Evolutionary conservation across 495 filamentous ascomycete species (phyloP), one percentile per base, ranked within the genome.

Genomic region (Aspergillus asperescens): DNA sequence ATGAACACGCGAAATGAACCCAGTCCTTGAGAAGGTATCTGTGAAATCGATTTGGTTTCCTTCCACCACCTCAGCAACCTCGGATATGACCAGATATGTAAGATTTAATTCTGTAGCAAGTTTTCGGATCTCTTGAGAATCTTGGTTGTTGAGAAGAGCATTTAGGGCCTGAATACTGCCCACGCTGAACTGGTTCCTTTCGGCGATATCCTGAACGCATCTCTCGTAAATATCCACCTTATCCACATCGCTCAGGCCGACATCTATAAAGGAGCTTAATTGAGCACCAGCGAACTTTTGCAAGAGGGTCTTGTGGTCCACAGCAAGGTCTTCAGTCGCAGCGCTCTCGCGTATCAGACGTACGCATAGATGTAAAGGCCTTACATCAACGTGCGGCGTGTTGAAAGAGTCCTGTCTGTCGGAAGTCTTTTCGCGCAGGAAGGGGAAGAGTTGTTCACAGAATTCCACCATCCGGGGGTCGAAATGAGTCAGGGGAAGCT

Each of bases 101-200:
- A 84, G 49, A 54, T 78, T 74, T 34, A 75, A 75, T 10, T 82
- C 77, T n/a, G 60, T 70, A 12, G 81, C 71, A 29, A 84, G 66
- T 50, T 73, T 74, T 44, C 69, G 64, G 28, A 82, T 73, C 47
- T 79, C 77, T 28, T 72, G 71, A 13, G 67, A 54, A 29, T 73
- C 73, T 25, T 69, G 60, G 13, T 49, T 44, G 7, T 78, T 73
- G 3, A 86, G 58, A 16, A 91, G 67, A 16, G 80, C 77, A 52
- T 72, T 76, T 25, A 95, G 67, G 5, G 82, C 83, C 56, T 84
- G 86, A 12, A 90, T 80, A 59, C 88, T 93, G 2, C 89, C 89
- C 3, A 78, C 77, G 7, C 77, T 76, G 23, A 72, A 80, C 25
- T 72, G 52, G 20, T 77, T 82, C 65, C 66, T 77, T 34, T 72